Conservation (phyloP, 306 rosid species). For the Cercis canadensis region DNA sequence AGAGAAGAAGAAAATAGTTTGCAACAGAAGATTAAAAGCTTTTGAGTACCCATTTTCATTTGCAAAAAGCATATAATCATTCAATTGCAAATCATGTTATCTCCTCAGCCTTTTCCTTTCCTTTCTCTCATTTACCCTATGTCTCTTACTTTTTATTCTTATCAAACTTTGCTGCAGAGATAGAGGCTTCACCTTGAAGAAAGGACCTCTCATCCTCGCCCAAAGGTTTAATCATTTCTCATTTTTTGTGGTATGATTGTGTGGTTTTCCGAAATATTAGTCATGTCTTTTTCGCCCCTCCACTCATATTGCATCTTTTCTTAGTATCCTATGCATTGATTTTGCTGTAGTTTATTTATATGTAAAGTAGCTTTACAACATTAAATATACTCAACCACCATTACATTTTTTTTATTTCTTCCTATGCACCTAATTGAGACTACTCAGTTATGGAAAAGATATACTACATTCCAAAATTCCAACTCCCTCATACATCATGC, state of each 20-base stretch:
- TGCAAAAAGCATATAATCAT: conserved; percentile 10
- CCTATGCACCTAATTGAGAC: not conserved
- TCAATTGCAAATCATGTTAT: conserved; percentile 7
- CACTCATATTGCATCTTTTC: not conserved
- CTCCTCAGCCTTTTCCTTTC: not conserved
- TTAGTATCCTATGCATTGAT: not conserved
- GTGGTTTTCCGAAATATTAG: not conserved
- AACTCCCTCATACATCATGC: too few relatives aligned
- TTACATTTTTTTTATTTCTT: not conserved
- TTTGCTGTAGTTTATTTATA: not conserved
- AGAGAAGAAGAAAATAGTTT: conserved; percentile 23
- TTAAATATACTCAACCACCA: conserved; percentile 18
- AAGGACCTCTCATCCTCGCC: too few relatives aligned
- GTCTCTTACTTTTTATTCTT: not conserved
- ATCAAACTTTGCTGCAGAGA: too few relatives aligned
- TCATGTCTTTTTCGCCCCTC: not conserved
- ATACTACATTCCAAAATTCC: too few relatives aligned
- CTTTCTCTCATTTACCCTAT: not conserved
- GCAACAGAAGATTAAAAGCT: not conserved
- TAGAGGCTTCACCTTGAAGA: too few relatives aligned
- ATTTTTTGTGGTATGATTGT: not conserved
- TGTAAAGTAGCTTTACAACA: conserved; percentile 22
- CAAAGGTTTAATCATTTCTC: not conserved
- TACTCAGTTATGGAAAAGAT: too few relatives aligned
- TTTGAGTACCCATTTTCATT: too few relatives aligned